These are phyloP conservation scores for Ophiosphaerella narmari DNA, from an alignment of 2,329 filamentous ascomycete genomes.

Conservation along the genomic window DNA sequence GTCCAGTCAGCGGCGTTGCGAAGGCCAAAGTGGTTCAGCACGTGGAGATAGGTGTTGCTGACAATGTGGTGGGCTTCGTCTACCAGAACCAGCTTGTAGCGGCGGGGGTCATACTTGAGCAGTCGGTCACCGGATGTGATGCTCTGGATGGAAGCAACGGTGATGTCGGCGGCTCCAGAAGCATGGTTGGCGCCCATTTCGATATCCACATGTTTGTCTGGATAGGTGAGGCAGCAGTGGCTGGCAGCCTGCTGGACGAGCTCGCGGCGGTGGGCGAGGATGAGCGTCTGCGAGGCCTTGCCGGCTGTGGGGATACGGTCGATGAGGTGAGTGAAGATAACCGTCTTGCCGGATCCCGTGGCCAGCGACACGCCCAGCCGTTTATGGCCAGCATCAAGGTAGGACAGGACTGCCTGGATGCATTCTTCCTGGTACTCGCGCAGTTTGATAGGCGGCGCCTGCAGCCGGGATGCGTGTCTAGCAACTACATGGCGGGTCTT, in stretches of 20 bases:
- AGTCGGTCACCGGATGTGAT: conserved; percentile 77
- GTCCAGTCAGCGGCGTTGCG: conserved; percentile 51
- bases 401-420: conserved; percentile 76
- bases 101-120: conserved; percentile 76
- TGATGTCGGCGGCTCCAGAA: conserved; percentile 85
- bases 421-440: conserved; percentile 91
- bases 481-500: conserved; percentile 12
- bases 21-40: conserved; percentile 79
- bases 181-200: conserved; percentile 85
- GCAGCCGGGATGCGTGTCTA: conserved; percentile 24
- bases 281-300: conserved; percentile 75
- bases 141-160: conserved; percentile 86
- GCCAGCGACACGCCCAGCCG: conserved; percentile 83
- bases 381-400: conserved; percentile 73
- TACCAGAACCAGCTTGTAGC: conserved; percentile 89
- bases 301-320: conserved; percentile 68
- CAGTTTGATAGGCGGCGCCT: conserved; percentile 58
- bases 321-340: conserved; percentile 96
- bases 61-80: conserved; percentile 98
- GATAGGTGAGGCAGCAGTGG: conserved; percentile 83
- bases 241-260: conserved; percentile 90
- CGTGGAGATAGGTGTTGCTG: conserved; percentile 74
- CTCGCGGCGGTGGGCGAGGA: conserved; percentile 89
- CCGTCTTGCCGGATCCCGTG: conserved; percentile 88
- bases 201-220: conserved; percentile 78